Percentiles rank a stretch among this genome's conserved stretches.
Evolutionary conservation across 2,329 filamentous ascomycete genomes (phyloP).

Genomic region (Meredithiella fracta): DNA sequence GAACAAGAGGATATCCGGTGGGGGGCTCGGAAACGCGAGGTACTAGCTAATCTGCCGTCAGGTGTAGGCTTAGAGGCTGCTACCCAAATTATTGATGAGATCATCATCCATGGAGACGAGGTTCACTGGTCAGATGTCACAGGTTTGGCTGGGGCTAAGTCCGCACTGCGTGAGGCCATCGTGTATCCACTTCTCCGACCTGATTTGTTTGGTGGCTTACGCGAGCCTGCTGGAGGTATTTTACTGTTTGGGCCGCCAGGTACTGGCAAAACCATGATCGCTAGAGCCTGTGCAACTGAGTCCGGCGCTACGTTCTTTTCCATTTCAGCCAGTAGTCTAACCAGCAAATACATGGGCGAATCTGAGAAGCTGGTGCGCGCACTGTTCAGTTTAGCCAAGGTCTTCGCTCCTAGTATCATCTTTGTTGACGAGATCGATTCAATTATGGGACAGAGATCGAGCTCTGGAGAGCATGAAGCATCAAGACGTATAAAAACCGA

Average conservation of each 20-base stretch:
- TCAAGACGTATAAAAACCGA: constrained; percentile 92
- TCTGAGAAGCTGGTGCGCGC: constrained; percentile 92
- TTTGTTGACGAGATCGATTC: constrained; percentile 98
- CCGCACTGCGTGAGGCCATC: constrained; percentile 81
- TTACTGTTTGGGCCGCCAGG: constrained; percentile 89
- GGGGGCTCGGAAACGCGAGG: constrained; percentile 22
- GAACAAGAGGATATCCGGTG: constrained; percentile 7
- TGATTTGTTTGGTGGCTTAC: constrained; percentile 86
- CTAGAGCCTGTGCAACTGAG: constrained; percentile 84
- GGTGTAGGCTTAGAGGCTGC: constrained; percentile 72
- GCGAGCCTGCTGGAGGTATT: constrained; percentile 90
- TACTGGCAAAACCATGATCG: constrained; percentile 98
- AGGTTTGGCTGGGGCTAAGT: constrained; percentile 78
- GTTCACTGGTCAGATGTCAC: constrained; percentile 92
- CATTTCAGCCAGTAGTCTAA: constrained; percentile 84
- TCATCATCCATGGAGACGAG: constrained; percentile 84
- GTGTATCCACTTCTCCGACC: constrained; percentile 93
- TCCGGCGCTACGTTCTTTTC: constrained; percentile 93
- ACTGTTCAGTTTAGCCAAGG: constrained; percentile 76
- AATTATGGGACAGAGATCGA: constrained; percentile 66
- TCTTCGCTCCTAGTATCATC: constrained; percentile 83
- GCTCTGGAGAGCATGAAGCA: constrained; percentile 78
- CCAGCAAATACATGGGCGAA: constrained; percentile 90
- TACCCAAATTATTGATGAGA: constrained; percentile 87
- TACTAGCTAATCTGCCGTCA: constrained; percentile 63